Conservation (phyloP, 2,329 filamentous ascomycete genomes). For the Diaporthe ampelina region DNA sequence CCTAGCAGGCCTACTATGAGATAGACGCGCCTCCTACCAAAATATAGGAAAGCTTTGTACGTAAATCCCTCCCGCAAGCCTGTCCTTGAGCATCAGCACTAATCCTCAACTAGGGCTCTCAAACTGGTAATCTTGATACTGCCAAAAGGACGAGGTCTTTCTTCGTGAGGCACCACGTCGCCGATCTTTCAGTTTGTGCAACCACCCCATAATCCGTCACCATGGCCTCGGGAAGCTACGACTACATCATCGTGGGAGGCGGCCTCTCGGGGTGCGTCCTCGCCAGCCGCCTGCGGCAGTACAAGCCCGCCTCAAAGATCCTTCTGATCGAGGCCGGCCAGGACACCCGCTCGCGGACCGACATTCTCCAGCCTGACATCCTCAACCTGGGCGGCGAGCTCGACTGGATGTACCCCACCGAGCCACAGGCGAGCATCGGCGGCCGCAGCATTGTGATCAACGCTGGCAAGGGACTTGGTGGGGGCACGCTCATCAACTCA, state of each 20-base stretch:
- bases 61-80: background rate
- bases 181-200: background rate
- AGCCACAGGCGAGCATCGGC: constrained; percentile 48
- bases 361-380: constrained; percentile 47
- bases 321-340: constrained; percentile 56
- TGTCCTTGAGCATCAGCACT: constrained; percentile 1
- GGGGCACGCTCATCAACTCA: constrained; percentile 57
- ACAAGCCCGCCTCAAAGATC: constrained; percentile 47
- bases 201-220: background rate
- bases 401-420: constrained; percentile 54
- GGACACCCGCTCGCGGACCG: constrained; percentile 47
- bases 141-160: background rate
- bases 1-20: background rate
- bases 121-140: background rate
- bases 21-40: background rate
- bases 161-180: background rate
- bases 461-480: constrained; percentile 57
- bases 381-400: constrained; percentile 49
- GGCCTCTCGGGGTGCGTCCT: constrained; percentile 54
- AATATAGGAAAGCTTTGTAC: background rate
- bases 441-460: constrained; percentile 47
- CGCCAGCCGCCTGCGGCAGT: constrained; percentile 50
- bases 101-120: background rate
- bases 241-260: constrained; percentile 56
- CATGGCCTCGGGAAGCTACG: constrained; percentile 38